A percentile compares a stretch with the other conserved stretches of the same genome.
phyloP scores from a whole-genome alignment of 2,329 filamentous ascomycete species.

The Furcasterigmium furcatum region DNA sequence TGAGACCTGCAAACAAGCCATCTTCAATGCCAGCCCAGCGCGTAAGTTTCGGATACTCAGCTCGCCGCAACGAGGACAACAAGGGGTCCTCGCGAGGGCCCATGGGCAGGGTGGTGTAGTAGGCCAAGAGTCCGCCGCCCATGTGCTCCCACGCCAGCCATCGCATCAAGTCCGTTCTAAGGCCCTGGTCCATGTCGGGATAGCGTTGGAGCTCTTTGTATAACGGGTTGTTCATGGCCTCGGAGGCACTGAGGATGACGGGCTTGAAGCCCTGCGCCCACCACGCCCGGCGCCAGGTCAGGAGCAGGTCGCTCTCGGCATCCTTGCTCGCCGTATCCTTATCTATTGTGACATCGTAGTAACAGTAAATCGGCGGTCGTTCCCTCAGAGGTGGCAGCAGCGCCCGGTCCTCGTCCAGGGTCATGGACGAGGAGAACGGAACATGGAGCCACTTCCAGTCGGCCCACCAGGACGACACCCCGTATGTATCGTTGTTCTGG shows the following conservation, averaged over 20 bases:
- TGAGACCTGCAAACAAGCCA: constrained; percentile 70
- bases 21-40: constrained; percentile 70
- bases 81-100: constrained; percentile 68
- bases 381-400: constrained; percentile 73
- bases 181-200: constrained; percentile 53
- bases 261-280: constrained; percentile 92
- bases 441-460: constrained; percentile 84
- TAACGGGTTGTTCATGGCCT: constrained; percentile 79
- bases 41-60: constrained; percentile 70
- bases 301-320: constrained; percentile 74
- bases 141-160: constrained; percentile 95
- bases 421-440: constrained; percentile 80
- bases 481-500: constrained; percentile 75
- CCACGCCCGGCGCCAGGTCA: constrained; percentile 91
- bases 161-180: constrained; percentile 71
- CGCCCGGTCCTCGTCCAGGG: constrained; percentile 76
- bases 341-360: constrained; percentile 69
- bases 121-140: constrained; percentile 76
- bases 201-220: constrained; percentile 66
- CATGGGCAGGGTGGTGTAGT: constrained; percentile 85
- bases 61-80: constrained; percentile 69
- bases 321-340: constrained; percentile 63
- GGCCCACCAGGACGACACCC: constrained; percentile 79
- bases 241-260: constrained; percentile 72
- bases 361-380: constrained; percentile 82